Percentiles rank a stretch among this genome's conserved stretches.
Conservation (phyloP, 1,284 basidiomycete genomes). For the Malassezia sympodialis region DNA sequence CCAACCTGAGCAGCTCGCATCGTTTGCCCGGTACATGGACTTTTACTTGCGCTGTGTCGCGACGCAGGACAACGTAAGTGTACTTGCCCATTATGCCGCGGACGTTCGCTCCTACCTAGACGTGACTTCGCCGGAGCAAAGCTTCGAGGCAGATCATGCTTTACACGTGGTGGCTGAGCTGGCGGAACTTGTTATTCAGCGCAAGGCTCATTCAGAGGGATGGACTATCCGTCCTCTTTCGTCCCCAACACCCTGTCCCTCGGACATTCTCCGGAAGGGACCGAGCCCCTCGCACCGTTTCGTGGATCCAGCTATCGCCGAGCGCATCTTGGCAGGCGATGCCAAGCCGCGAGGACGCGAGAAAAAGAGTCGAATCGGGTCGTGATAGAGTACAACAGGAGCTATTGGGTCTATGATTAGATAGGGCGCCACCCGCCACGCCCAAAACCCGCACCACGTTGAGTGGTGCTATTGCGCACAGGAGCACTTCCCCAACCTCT, state of each 20-base stretch:
- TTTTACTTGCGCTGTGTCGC: constrained; percentile 73
- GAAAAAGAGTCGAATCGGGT: neutral
- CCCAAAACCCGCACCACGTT: neutral
- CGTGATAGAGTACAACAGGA: neutral
- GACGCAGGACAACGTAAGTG: constrained; percentile 58
- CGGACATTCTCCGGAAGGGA: neutral
- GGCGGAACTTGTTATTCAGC: constrained; percentile 73
- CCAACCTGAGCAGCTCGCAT: constrained; percentile 61
- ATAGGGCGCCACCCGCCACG: constrained; percentile 11
- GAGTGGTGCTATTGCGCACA: neutral
- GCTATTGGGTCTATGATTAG: constrained; percentile 54
- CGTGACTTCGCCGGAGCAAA: constrained; percentile 36
- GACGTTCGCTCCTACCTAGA: constrained; percentile 80
- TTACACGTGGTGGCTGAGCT: constrained; percentile 81
- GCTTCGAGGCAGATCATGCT: constrained; percentile 52
- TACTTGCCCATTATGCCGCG: constrained; percentile 70
- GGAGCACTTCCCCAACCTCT: neutral
- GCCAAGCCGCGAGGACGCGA: neutral
- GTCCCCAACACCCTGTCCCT: neutral
- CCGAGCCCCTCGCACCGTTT: neutral
- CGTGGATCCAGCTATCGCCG: neutral
- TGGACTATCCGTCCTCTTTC: constrained; percentile 60
- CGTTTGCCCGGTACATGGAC: constrained; percentile 58
- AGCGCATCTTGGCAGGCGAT: neutral
- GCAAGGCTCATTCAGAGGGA: constrained; percentile 57